phyloP scores from a whole-genome alignment of 2,329 filamentous ascomycete species.

The Scedosporium minutisporum region DNA sequence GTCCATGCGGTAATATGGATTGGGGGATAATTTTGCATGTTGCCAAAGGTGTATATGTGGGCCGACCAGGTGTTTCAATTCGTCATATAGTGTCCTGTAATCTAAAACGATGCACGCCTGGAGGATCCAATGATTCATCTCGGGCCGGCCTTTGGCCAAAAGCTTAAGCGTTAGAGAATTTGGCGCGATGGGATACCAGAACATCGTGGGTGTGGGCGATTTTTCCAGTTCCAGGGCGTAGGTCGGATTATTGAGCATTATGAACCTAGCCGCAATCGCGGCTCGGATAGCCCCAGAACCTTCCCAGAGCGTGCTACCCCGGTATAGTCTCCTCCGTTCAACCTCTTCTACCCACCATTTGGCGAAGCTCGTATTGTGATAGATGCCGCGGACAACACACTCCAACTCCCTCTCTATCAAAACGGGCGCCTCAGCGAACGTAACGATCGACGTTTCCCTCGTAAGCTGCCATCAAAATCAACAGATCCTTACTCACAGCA shows the following conservation, averaged over 20 bases:
- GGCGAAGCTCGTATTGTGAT: slow-evolving; percentile 26
- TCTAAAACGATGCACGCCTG: neutral
- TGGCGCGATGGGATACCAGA: neutral
- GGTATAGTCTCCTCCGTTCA: neutral
- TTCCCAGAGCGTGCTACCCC: neutral
- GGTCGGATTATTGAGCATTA: neutral
- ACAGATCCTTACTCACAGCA: slow-evolving; percentile 24
- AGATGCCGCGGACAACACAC: slow-evolving; percentile 23
- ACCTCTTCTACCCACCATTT: slow-evolving; percentile 17
- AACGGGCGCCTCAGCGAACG: slow-evolving; percentile 20
- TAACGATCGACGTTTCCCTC: slow-evolving; percentile 30
- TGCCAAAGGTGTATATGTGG: neutral
- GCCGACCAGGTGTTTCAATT: neutral
- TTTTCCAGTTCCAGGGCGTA: neutral
- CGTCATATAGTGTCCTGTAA: neutral
- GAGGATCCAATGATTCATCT: neutral
- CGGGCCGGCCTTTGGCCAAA: neutral
- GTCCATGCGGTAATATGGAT: neutral
- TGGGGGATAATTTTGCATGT: neutral
- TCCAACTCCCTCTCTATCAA: slow-evolving; percentile 15
- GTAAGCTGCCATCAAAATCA: slow-evolving; percentile 27
- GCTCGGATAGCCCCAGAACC: neutral
- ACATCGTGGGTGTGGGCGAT: neutral
- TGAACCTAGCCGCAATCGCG: neutral
- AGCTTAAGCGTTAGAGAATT: neutral